These are phyloP conservation scores for Microdochium paspali DNA, from an alignment of 2,329 filamentous ascomycete species.

Conservation along the genomic window DNA sequence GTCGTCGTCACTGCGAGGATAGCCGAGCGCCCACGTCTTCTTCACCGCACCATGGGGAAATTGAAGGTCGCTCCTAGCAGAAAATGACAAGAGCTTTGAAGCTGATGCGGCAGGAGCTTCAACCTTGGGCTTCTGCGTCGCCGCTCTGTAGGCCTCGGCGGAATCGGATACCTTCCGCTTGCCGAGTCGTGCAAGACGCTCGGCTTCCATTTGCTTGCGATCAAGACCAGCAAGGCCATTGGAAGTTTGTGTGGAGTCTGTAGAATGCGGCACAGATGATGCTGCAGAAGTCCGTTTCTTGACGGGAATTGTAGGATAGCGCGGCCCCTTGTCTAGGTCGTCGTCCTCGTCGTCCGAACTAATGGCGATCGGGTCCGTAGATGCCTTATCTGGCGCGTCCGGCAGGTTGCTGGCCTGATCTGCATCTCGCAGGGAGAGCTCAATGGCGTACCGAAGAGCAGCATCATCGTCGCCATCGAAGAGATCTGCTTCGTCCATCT, in stretches of 20 bases:
- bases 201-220: conserved; percentile 76
- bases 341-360: conserved; percentile 21
- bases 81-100: neutral
- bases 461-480: conserved; percentile 41
- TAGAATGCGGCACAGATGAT: neutral
- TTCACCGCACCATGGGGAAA: conserved; percentile 59
- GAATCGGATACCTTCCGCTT: conserved; percentile 41
- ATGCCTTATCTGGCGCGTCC: conserved; percentile 3
- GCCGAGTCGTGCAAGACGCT: conserved; percentile 61
- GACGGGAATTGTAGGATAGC: conserved; percentile 9
- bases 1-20: conserved; percentile 53
- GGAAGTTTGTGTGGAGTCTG: conserved; percentile 1
- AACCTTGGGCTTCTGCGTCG: neutral
- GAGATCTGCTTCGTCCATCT: conserved; percentile 13
- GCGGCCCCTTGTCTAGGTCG: conserved; percentile 15
- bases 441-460: conserved; percentile 51
- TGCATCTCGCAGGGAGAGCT: conserved; percentile 38
- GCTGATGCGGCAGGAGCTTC: neutral
- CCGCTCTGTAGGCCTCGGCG: conserved; percentile 3
- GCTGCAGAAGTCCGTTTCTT: conserved; percentile 1
- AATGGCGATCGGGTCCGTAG: conserved; percentile 17
- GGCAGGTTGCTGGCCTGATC: conserved; percentile 1
- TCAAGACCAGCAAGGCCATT: conserved; percentile 48
- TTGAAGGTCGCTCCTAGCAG: conserved; percentile 16
- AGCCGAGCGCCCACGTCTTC: conserved; percentile 67